phyloP scores from a whole-genome alignment of 106 monocot genomes.

The Dioscorea dumetorum region DNA sequence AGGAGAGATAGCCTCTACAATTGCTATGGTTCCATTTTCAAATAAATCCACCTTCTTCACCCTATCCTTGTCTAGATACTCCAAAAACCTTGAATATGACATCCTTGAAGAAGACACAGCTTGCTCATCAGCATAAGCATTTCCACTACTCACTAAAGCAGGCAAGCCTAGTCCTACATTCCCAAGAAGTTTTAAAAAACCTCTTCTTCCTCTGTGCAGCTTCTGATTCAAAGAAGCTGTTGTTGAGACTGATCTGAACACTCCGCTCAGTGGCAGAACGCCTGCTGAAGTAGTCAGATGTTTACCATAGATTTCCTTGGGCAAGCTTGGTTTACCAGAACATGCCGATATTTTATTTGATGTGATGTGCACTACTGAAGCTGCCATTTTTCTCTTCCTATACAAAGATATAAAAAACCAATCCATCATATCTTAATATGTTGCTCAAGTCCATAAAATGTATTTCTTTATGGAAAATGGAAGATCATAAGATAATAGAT shows the following conservation, averaged over 20 bases:
- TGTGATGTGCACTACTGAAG: constrained; percentile 43
- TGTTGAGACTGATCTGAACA: constrained; percentile 35
- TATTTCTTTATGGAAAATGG: background rate
- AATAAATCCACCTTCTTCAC: constrained; percentile 86
- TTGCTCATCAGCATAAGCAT: constrained; percentile 85
- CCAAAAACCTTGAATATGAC: constrained; percentile 93
- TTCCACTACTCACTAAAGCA: constrained; percentile 27
- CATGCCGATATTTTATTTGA: constrained; percentile 40
- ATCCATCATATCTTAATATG: background rate
- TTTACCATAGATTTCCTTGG: constrained; percentile 54
- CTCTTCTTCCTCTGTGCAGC: constrained; percentile 48
- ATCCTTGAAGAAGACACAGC: constrained; percentile 92
- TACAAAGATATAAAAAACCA: background rate
- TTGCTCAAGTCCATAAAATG: background rate
- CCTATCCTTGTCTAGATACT: constrained; percentile 91
- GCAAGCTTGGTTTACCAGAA: constrained; percentile 13
- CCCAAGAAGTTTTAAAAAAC: constrained; percentile 81
- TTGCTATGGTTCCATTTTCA: constrained; percentile 97
- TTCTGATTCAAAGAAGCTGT: constrained; percentile 63
- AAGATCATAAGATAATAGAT: background rate
- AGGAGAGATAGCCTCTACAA: constrained; percentile 89
- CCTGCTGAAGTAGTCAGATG: constrained; percentile 25
- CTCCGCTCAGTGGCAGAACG: constrained; percentile 20
- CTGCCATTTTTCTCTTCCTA: constrained; percentile 43
- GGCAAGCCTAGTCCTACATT: constrained; percentile 69